Conservation (phyloP, 2,329 filamentous ascomycete genomes). For the Colletotrichum tanaceti region DNA sequence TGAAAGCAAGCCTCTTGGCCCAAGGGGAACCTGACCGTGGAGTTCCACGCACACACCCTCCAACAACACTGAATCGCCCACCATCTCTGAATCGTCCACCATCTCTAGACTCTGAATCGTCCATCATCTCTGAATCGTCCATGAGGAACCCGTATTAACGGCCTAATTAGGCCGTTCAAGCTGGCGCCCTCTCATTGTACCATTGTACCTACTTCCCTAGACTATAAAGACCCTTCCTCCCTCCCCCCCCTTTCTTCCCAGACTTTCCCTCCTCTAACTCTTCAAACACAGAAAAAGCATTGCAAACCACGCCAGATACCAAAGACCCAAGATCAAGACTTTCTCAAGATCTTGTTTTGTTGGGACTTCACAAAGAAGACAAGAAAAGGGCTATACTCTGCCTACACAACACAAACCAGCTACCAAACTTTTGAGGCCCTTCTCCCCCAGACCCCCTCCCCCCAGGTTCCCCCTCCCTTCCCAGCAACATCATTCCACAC, state of each 20-base stretch:
- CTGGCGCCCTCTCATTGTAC: neutral
- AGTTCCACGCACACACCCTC: no score
- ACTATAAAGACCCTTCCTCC: neutral
- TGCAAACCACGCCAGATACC: neutral
- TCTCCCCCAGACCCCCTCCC: no score
- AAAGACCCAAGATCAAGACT: neutral
- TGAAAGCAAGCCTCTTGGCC: neutral
- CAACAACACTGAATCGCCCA: neutral
- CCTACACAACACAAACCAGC: no score
- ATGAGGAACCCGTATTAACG: no score
- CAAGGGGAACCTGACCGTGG: neutral
- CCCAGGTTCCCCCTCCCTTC: no score
- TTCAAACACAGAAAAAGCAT: neutral
- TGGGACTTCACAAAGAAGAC: neutral
- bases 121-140: no score
- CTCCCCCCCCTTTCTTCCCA: neutral
- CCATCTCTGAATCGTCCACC: no score
- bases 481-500: conserved; percentile 39
- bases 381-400: neutral
- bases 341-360: neutral
- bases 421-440: neutral
- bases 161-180: neutral
- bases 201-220: neutral
- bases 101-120: no score
- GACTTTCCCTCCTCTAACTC: neutral